These are phyloP conservation scores for Schoenoplectus tabernaemontani DNA, from an alignment of 202 grass and related monocot genomes.

Conservation along the genomic window DNA sequence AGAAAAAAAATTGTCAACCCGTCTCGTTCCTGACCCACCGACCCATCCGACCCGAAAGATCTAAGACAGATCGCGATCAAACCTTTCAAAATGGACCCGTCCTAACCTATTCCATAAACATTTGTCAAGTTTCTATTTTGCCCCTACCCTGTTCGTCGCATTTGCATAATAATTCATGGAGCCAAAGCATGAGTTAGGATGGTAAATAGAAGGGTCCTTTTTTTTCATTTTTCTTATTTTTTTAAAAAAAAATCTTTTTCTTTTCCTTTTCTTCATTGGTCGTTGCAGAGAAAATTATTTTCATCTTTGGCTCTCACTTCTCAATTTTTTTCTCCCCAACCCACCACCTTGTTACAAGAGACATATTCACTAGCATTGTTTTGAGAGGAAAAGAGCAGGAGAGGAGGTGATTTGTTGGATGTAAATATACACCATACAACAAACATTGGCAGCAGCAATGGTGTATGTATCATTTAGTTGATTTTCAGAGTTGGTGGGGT, in stretches of 20 bases:
- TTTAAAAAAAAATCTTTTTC: no score
- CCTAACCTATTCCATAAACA: constrained; percentile 49
- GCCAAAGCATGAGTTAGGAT: constrained; percentile 39
- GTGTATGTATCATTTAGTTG: constrained; percentile 24
- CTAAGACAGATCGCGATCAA: no score
- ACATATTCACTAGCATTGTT: constrained; percentile 50
- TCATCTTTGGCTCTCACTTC: constrained; percentile 40
- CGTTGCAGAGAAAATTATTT: constrained; percentile 38
- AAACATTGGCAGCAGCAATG: constrained; percentile 46
- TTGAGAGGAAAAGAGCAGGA: constrained; percentile 16
- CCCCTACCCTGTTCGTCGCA: constrained; percentile 14
- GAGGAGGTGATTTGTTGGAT: constrained; percentile 32
- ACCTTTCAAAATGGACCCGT: no score
- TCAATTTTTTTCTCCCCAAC: constrained; percentile 30
- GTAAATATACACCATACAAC: constrained; percentile 76
- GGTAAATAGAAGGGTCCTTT: constrained; percentile 47
- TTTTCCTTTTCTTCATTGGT: constrained; percentile 41
- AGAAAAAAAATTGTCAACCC: no score
- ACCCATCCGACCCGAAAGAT: no score
- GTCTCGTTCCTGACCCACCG: no score
- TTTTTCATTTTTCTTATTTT: not conserved
- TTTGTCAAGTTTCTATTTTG: constrained; percentile 36
- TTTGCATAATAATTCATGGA: constrained; percentile 47
- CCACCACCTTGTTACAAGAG: constrained; percentile 34
- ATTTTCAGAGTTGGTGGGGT: constrained; percentile 36